Evolutionary conservation across 345 rosid species (phyloP).

Genomic region (Anastatica hierochuntica): DNA sequence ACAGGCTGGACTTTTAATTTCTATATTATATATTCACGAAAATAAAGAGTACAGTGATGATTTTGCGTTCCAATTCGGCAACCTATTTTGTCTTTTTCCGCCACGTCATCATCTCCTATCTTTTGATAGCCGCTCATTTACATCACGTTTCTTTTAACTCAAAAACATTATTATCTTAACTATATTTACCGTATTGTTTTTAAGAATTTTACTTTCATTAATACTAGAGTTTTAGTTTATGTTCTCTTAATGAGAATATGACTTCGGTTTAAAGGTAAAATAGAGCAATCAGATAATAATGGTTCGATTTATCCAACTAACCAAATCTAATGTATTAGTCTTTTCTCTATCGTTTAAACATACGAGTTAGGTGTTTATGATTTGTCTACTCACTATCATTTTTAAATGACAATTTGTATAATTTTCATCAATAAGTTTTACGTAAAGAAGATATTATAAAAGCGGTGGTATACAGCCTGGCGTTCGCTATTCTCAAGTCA

Average conservation of each 20-base stretch:
- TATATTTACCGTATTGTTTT: too few species aligned
- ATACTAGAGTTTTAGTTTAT: too few species aligned
- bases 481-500: constrained; percentile 23
- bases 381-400: background rate
- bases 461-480: constrained; percentile 22
- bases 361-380: background rate
- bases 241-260: too few species aligned
- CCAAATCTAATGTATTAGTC: too few species aligned
- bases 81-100: constrained; percentile 24
- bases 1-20: constrained; percentile 14
- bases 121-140: constrained; percentile 10
- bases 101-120: constrained; percentile 12
- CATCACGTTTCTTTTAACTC: background rate
- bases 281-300: too few species aligned
- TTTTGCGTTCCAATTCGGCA: constrained; percentile 29
- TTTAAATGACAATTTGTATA: background rate
- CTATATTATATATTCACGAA: background rate
- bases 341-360: too few species aligned
- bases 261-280: too few species aligned
- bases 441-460: constrained; percentile 20
- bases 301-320: too few species aligned
- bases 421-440: too few species aligned
- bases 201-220: too few species aligned
- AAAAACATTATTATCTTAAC: background rate
- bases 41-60: constrained; percentile 9